Evolutionary conservation across 768 basidiomycete species (phyloP).

Genomic region (Xerocomus potaroensis): DNA sequence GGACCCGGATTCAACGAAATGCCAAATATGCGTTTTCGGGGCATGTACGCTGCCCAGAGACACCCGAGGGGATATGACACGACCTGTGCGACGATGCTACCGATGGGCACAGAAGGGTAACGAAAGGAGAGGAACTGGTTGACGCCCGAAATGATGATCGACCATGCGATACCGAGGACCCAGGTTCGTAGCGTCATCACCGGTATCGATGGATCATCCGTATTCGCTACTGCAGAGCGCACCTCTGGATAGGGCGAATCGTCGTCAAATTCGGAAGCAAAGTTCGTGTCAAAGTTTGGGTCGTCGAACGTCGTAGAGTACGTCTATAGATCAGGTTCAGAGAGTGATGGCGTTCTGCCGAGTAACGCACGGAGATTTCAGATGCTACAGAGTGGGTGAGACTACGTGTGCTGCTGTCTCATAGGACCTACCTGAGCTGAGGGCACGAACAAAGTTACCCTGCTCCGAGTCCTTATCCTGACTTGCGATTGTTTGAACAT

Average conservation of each 20-base stretch:
- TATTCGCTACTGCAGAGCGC: conserved; percentile 64
- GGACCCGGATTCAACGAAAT: conserved; percentile 68
- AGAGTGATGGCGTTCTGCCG: background rate
- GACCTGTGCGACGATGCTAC: conserved; percentile 65
- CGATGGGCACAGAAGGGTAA: conserved; percentile 61
- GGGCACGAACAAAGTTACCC: conserved; percentile 6
- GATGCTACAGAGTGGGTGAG: conserved; percentile 12
- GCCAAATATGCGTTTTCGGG: conserved; percentile 54
- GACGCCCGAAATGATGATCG: conserved; percentile 58
- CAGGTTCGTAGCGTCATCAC: conserved; percentile 64
- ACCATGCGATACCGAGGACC: conserved; percentile 68
- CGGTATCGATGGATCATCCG: conserved; percentile 62
- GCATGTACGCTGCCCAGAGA: conserved; percentile 49
- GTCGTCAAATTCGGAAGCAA: conserved; percentile 38
- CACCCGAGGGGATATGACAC: conserved; percentile 67
- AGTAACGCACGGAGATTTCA: conserved; percentile 15
- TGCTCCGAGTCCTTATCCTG: conserved; percentile 24
- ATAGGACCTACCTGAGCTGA: conserved; percentile 19
- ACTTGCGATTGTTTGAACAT: conserved; percentile 12
- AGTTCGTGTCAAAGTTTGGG: conserved; percentile 23
- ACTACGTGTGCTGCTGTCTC: background rate
- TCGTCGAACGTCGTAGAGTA: conserved; percentile 16
- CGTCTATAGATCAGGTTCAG: background rate
- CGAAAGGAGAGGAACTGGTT: conserved; percentile 81
- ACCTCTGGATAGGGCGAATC: conserved; percentile 75